phyloP scores from a whole-genome alignment of 805 yeast genomes.

The Hanseniaspora valbyensis region DNA sequence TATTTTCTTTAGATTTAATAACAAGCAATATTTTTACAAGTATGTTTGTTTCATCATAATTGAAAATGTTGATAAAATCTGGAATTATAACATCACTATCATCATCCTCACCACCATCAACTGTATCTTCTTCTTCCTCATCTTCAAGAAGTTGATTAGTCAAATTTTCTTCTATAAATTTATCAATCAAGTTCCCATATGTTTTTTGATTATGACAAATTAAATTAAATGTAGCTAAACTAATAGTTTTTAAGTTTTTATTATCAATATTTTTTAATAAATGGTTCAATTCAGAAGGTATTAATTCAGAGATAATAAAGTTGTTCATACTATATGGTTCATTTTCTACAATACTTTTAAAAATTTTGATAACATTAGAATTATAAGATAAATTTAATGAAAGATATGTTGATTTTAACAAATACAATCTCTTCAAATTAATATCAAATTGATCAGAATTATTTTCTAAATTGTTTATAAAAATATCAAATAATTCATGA shows the following conservation, averaged over 20 bases:
- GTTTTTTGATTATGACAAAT: not conserved
- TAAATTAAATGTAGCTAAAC: not conserved
- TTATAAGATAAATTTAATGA: too few relatives aligned
- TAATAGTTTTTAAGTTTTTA: not conserved
- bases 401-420: too few relatives aligned
- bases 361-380: not conserved
- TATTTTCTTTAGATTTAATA: not conserved
- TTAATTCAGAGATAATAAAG: not conserved
- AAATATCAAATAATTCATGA: not conserved
- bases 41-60: not conserved
- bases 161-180: not conserved
- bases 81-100: not conserved
- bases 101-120: not conserved
- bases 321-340: not conserved
- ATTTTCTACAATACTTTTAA: not conserved
- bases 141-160: not conserved
- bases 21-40: slow-evolving; percentile 1
- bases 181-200: not conserved
- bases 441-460: not conserved
- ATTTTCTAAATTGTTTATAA: not conserved
- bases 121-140: not conserved
- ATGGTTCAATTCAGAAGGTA: not conserved
- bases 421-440: not conserved
- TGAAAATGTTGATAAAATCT: not conserved
- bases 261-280: not conserved